Percentiles rank a stretch among this genome's conserved stretches.
phyloP scores from a whole-genome alignment of 768 basidiomycete genomes.

The Tubosaeta brunneosetosa region DNA sequence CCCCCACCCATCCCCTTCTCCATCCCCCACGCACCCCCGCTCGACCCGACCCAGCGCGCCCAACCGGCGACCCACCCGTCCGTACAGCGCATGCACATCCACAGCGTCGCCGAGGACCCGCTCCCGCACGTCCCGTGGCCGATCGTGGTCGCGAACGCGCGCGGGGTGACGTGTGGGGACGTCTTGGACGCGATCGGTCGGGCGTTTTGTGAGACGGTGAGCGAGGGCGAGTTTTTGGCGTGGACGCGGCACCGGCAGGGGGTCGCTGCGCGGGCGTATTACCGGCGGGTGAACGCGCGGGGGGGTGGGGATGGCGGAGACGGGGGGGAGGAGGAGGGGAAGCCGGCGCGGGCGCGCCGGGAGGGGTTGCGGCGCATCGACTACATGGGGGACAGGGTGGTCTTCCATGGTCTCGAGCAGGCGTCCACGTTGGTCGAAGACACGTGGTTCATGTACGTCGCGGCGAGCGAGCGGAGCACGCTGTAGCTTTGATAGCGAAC shows the following conservation, averaged over 20 bases:
- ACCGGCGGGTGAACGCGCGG: conserved; percentile 28
- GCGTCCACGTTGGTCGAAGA: conserved; percentile 46
- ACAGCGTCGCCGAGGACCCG: conserved; percentile 47
- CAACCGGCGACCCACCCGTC: conserved; percentile 66
- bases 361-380: conserved; percentile 39
- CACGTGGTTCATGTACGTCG: conserved; percentile 29
- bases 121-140: conserved; percentile 53
- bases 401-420: conserved; percentile 48
- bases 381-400: conserved; percentile 43
- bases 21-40: conserved; percentile 34
- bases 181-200: conserved; percentile 43
- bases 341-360: not conserved
- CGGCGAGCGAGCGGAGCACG: conserved; percentile 8
- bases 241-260: conserved; percentile 28
- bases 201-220: conserved; percentile 37
- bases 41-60: conserved; percentile 35
- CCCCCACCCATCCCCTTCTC: conserved; percentile 47
- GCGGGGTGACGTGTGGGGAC: conserved; percentile 48
- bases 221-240: conserved; percentile 20
- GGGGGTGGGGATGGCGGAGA: no score
- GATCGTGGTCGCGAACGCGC: conserved; percentile 42
- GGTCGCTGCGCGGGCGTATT: conserved; percentile 30
- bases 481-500: not conserved
- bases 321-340: not conserved
- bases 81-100: conserved; percentile 53